A percentile compares a stretch with the other conserved stretches of the same genome.
Evolutionary conservation across 2,329 filamentous ascomycete species (phyloP).

Genomic region (Claviceps sp.): DNA sequence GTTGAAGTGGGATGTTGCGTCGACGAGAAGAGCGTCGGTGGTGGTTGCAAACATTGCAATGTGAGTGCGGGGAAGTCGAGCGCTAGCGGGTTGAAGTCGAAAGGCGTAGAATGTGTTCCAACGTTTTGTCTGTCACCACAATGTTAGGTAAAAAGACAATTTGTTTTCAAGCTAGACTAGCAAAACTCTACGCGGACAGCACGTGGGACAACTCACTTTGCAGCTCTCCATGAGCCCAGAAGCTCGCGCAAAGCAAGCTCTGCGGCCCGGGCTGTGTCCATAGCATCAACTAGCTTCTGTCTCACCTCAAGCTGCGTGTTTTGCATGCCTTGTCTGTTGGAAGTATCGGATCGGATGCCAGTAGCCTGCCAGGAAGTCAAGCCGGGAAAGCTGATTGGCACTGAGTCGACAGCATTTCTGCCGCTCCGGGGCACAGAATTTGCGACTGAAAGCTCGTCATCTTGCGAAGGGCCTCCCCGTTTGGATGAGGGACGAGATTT

Average conservation of each 20-base stretch:
- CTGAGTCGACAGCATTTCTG: slow-evolving; percentile 29
- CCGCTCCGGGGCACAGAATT: slow-evolving; percentile 28
- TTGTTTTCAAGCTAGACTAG: neutral
- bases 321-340: slow-evolving; percentile 38
- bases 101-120: slow-evolving; percentile 42
- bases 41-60: slow-evolving; percentile 65
- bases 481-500: slow-evolving; percentile 31
- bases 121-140: slow-evolving; percentile 33
- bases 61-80: slow-evolving; percentile 79
- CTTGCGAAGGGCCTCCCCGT: slow-evolving; percentile 26
- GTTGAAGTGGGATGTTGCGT: slow-evolving; percentile 64
- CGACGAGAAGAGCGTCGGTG: slow-evolving; percentile 69
- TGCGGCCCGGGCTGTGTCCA: slow-evolving; percentile 69
- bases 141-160: slow-evolving; percentile 6
- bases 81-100: slow-evolving; percentile 73
- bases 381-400: slow-evolving; percentile 39
- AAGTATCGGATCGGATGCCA: slow-evolving; percentile 41
- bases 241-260: slow-evolving; percentile 78
- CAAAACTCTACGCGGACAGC: neutral
- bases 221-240: slow-evolving; percentile 66
- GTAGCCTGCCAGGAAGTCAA: slow-evolving; percentile 62
- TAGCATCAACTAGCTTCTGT: slow-evolving; percentile 51
- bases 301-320: slow-evolving; percentile 52
- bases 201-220: slow-evolving; percentile 49
- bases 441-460: slow-evolving; percentile 23